These are phyloP conservation scores for Akanthomyces muscarius DNA, from an alignment of 2,329 filamentous ascomycete species.

Conservation along the genomic window DNA sequence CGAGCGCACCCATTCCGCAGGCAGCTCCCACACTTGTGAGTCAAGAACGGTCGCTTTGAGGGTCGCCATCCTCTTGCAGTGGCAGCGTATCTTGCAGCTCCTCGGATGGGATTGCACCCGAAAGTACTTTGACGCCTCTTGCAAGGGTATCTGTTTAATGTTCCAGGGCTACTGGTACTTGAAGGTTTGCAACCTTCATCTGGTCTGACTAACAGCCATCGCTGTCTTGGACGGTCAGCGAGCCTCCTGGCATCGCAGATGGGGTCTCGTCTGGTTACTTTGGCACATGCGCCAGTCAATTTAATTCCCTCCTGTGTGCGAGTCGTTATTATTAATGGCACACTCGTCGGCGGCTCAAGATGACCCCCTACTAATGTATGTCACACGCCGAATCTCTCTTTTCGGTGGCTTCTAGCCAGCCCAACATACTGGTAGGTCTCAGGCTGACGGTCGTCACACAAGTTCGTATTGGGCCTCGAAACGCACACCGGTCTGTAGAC, in stretches of 20 bases:
- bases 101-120: neutral
- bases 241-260: neutral
- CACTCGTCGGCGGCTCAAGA: too few relatives aligned
- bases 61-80: neutral
- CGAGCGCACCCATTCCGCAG: neutral
- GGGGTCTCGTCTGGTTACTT: neutral
- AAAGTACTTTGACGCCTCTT: too few relatives aligned
- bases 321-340: neutral
- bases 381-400: too few relatives aligned
- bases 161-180: neutral
- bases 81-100: neutral
- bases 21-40: neutral
- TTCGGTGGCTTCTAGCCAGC: too few relatives aligned
- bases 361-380: too few relatives aligned
- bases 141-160: neutral
- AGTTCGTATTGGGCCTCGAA: neutral
- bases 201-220: neutral
- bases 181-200: neutral
- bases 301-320: neutral
- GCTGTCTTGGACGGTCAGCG: neutral
- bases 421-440: neutral
- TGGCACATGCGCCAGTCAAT: neutral
- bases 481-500: neutral
- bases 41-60: conserved; percentile 1
- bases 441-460: neutral